phyloP scores from a whole-genome alignment of 352 stramenopile species.

The Phytophthora sojae region DNA sequence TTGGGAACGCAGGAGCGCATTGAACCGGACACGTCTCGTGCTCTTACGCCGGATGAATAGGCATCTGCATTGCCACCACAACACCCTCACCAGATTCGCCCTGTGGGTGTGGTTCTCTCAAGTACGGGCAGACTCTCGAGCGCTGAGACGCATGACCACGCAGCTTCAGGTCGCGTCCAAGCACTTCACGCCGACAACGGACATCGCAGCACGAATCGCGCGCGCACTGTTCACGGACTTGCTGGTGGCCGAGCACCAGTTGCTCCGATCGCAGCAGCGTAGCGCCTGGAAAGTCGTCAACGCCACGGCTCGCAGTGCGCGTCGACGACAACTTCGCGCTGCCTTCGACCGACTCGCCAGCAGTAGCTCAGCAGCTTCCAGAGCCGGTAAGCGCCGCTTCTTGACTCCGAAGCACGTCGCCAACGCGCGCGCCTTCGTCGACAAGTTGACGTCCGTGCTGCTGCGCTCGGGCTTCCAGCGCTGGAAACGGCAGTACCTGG shows the following conservation, averaged over 20 bases:
- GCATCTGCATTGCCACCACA: conserved; percentile 36
- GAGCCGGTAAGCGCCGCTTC: conserved; percentile 5
- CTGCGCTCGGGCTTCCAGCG: conserved; percentile 41
- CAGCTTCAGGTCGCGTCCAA: conserved; percentile 25
- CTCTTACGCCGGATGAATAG: conserved; percentile 23
- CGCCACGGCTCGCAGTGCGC: conserved; percentile 8
- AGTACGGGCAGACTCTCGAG: conserved; percentile 33
- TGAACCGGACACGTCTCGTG: conserved; percentile 11
- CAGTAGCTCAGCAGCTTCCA: background rate
- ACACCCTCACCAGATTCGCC: conserved; percentile 31
- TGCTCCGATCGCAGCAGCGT: conserved; percentile 21
- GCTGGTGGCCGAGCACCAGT: conserved; percentile 11
- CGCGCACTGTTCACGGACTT: conserved; percentile 29
- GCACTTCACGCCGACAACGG: conserved; percentile 16
- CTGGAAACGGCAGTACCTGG: conserved; percentile 67
- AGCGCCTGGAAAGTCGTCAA: conserved; percentile 30
- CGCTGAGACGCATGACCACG: conserved; percentile 19
- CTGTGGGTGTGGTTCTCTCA: conserved; percentile 60
- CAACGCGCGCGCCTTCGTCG: conserved; percentile 34
- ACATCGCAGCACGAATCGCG: conserved; percentile 16
- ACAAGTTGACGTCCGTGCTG: conserved; percentile 30
- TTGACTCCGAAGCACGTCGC: conserved; percentile 20
- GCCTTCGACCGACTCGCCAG: conserved; percentile 28
- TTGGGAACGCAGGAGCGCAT: conserved; percentile 18
- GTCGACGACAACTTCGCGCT: conserved; percentile 15